phyloP scores from a whole-genome alignment of 2,329 filamentous ascomycete genomes.

The Aspergillus piperis region DNA sequence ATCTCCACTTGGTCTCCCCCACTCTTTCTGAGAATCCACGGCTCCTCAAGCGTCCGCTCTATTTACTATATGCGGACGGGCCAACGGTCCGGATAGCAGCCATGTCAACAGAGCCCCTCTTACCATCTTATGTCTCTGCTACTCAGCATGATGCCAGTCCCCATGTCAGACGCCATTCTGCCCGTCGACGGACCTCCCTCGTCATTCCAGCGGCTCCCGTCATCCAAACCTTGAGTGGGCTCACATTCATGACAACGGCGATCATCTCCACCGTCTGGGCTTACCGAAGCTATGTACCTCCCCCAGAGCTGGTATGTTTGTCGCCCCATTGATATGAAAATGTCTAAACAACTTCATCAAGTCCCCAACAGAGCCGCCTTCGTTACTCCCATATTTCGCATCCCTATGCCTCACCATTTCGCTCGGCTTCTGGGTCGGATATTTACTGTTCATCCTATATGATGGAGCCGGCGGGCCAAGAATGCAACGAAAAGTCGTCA shows the following conservation, averaged over 20 bases:
- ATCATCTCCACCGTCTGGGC: not conserved
- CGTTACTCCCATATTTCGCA: not conserved
- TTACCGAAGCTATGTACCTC: not conserved
- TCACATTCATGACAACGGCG: not conserved
- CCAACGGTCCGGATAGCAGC: not conserved
- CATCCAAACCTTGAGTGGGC: not conserved
- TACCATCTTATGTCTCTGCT: not conserved
- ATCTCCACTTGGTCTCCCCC: not conserved
- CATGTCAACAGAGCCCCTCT: not conserved
- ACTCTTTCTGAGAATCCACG: not conserved
- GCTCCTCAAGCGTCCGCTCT: not conserved
- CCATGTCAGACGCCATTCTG: not conserved
- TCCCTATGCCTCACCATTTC: not conserved
- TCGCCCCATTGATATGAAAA: not conserved
- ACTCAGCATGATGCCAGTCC: not conserved
- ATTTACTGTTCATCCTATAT: not conserved
- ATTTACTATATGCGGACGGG: not conserved
- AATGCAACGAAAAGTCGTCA: not conserved
- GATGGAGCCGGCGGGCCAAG: not conserved
- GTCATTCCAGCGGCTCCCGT: not conserved
- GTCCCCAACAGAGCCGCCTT: not conserved
- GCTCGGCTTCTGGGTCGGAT: not conserved
- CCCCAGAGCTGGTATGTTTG: not conserved
- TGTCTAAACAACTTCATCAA: not conserved
- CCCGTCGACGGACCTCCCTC: too few species aligned